Evolutionary conservation across 148 eudicot genomes (phyloP).

Genomic region (Amaranthus hypochondriacus): DNA sequence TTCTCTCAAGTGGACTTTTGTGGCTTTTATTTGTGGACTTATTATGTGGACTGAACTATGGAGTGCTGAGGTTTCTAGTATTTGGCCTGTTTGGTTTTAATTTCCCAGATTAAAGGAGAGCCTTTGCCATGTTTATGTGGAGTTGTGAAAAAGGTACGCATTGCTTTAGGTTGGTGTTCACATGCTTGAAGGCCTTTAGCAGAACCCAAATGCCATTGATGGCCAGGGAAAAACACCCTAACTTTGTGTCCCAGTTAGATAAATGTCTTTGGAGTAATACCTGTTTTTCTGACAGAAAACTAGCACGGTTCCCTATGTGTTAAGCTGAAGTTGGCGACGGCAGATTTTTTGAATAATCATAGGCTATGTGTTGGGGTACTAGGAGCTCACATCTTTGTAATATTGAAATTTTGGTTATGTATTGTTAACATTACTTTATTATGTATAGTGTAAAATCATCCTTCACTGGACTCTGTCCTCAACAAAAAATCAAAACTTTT

Average conservation of each 20-base stretch:
- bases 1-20: no score
- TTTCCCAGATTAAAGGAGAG: no score
- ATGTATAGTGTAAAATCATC: neutral
- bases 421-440: neutral
- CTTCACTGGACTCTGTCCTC: neutral
- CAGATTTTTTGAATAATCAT: neutral
- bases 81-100: no score
- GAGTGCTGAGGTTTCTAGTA: no score
- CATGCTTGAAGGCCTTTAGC: neutral
- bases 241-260: neutral
- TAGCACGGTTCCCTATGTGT: neutral
- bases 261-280: neutral
- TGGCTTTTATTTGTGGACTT: no score
- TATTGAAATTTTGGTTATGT: neutral
- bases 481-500: neutral
- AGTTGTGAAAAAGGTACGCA: no score
- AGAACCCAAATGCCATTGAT: neutral
- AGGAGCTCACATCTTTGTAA: neutral
- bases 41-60: no score
- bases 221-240: neutral
- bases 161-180: neutral
- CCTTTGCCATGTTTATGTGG: no score
- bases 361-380: neutral
- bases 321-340: neutral
- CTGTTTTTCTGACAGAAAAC: neutral